Conservation (phyloP, 331 rosid species). For the Malus hybrid region DNA sequence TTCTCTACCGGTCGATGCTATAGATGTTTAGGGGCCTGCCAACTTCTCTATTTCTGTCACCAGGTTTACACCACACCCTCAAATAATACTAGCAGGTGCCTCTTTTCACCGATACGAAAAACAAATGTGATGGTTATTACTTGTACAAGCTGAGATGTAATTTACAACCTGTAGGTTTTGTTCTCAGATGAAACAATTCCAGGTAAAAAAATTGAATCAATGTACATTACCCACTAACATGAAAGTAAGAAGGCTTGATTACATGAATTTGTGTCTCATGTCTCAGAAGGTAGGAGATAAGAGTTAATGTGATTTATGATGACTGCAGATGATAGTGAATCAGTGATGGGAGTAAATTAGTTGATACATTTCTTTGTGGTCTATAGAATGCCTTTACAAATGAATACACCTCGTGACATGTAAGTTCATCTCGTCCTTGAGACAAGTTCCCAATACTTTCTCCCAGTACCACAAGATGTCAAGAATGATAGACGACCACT, state of each 20-base stretch:
- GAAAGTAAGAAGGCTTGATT: not conserved
- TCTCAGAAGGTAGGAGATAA: not conserved
- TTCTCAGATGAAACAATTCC: slow-evolving; percentile 11
- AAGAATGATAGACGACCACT: too few relatives aligned
- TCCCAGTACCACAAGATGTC: not conserved
- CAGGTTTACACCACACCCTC: not conserved
- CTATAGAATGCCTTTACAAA: not conserved
- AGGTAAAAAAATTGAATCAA: slow-evolving; percentile 1
- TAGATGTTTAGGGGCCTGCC: slow-evolving; percentile 39
- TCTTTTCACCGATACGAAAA: not conserved
- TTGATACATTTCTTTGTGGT: not conserved
- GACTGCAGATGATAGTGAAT: not conserved
- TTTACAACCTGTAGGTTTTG: slow-evolving; percentile 14
- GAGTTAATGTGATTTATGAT: not conserved
- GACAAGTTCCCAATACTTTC: not conserved
- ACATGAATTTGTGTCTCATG: not conserved
- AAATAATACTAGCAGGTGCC: not conserved
- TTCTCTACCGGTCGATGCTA: slow-evolving; percentile 94
- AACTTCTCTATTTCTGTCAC: slow-evolving; percentile 12
- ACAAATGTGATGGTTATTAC: slow-evolving; percentile 11
- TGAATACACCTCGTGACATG: not conserved
- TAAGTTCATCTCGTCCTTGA: not conserved
- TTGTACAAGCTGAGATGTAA: slow-evolving; percentile 16
- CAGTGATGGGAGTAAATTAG: not conserved
- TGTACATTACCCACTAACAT: slow-evolving; percentile 27